Percentiles rank a stretch among this genome's conserved stretches.
These are phyloP conservation scores for Leptographium procerum DNA, from an alignment of 2,329 filamentous ascomycete species.

Conservation along the genomic window DNA sequence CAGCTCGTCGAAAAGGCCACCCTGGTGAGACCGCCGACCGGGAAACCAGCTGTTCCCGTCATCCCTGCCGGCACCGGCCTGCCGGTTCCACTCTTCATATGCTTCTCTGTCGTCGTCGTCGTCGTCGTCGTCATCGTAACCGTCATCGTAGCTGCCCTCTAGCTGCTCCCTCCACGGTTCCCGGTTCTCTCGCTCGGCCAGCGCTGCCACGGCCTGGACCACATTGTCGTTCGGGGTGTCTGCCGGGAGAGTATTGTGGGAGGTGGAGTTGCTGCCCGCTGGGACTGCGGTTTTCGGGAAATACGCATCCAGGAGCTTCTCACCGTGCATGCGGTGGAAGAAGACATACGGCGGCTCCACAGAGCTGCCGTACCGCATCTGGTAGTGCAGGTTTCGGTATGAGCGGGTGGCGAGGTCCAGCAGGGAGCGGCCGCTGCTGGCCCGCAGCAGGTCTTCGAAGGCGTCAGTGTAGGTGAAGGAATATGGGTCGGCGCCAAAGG, in stretches of 20 bases:
- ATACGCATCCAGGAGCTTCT: slow-evolving; percentile 25
- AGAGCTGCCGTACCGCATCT: slow-evolving; percentile 11
- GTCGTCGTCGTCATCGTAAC: background rate
- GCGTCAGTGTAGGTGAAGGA: slow-evolving; percentile 44
- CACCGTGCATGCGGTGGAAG: slow-evolving; percentile 23
- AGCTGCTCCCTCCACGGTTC: background rate
- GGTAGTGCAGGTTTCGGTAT: slow-evolving; percentile 17
- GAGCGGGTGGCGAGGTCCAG: slow-evolving; percentile 26
- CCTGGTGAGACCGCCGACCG: background rate
- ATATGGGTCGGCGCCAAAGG: slow-evolving; percentile 22
- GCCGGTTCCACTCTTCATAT: background rate
- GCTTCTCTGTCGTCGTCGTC: background rate
- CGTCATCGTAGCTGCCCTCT: slow-evolving; percentile 1
- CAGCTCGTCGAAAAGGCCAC: slow-evolving; percentile 13
- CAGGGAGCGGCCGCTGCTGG: slow-evolving; percentile 30
- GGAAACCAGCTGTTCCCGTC: background rate
- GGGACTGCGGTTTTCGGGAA: slow-evolving; percentile 14
- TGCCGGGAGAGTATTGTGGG: background rate
- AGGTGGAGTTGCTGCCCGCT: background rate
- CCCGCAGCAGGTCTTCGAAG: slow-evolving; percentile 45
- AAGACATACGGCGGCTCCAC: slow-evolving; percentile 32
- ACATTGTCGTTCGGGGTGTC: slow-evolving; percentile 3
- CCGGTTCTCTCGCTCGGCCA: slow-evolving; percentile 8
- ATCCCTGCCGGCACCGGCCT: background rate
- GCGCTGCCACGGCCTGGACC: slow-evolving; percentile 5